phyloP scores from a whole-genome alignment of 2,329 filamentous ascomycete genomes.

The Tothia fuscella region DNA sequence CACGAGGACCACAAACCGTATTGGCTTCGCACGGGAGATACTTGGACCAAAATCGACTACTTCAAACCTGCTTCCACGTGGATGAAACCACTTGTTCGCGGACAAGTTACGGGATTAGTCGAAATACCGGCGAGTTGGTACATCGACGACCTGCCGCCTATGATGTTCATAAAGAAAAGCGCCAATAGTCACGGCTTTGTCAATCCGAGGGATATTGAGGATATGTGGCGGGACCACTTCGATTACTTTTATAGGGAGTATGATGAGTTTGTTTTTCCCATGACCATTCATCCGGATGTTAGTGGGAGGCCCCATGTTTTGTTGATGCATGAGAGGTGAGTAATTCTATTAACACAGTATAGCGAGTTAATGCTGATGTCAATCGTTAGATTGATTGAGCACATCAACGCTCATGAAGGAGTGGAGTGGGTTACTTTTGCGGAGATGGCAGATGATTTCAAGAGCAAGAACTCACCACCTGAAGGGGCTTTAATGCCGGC shows the following conservation, averaged over 20 bases:
- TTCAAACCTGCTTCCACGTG: constrained; percentile 47
- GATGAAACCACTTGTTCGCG: constrained; percentile 54
- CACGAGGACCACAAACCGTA: constrained; percentile 55
- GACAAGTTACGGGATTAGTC: constrained; percentile 49
- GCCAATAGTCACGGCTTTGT: constrained; percentile 44
- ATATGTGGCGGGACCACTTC: constrained; percentile 55
- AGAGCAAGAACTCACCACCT: constrained; percentile 47
- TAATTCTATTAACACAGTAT: constrained; percentile 10
- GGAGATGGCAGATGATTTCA: constrained; percentile 62
- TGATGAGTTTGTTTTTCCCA: constrained; percentile 65
- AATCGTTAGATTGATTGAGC: constrained; percentile 50
- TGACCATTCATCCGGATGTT: constrained; percentile 61
- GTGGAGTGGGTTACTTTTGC: constrained; percentile 60
- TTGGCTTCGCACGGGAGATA: constrained; percentile 50
- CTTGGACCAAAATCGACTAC: constrained; percentile 59
- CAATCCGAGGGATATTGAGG: constrained; percentile 46
- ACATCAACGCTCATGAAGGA: constrained; percentile 52
- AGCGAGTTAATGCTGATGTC: constrained; percentile 12
- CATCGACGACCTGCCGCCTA: constrained; percentile 44
- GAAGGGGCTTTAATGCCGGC: constrained; percentile 51
- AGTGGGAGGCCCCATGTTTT: constrained; percentile 58
- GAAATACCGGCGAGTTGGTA: constrained; percentile 53
- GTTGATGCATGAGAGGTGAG: constrained; percentile 55
- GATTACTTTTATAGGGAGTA: constrained; percentile 67
- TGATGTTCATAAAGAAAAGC: constrained; percentile 60